Conservation (phyloP, 1,284 basidiomycete species). For the Trichosporon asahii region DNA sequence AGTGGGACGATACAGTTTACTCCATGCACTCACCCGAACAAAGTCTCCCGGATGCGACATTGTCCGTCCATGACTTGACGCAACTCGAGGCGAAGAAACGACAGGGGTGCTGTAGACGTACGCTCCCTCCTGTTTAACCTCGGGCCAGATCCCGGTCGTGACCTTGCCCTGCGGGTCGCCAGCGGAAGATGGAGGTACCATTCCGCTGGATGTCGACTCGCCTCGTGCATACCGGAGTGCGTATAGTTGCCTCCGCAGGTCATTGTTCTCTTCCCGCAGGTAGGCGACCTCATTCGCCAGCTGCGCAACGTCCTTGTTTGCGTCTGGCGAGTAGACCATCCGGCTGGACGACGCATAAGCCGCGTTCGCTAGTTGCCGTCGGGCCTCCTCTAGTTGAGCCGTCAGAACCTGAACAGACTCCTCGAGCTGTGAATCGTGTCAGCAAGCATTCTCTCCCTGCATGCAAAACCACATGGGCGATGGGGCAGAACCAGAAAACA, state of each 20-base stretch:
- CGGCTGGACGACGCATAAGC: slow-evolving; percentile 27
- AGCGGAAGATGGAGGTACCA: slow-evolving; percentile 11
- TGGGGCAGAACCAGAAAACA: neutral
- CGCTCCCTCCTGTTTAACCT: slow-evolving; percentile 22
- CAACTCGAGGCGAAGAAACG: slow-evolving; percentile 20
- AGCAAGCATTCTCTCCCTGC: neutral
- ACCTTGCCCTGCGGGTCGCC: slow-evolving; percentile 18
- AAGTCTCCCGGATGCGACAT: slow-evolving; percentile 28
- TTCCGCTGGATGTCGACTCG: slow-evolving; percentile 7
- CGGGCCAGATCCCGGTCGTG: slow-evolving; percentile 19
- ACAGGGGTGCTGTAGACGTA: slow-evolving; percentile 21
- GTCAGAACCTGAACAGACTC: slow-evolving; percentile 41
- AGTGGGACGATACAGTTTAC: neutral
- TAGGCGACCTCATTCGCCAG: slow-evolving; percentile 43
- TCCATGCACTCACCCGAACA: slow-evolving; percentile 20
- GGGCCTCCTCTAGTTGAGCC: slow-evolving; percentile 44
- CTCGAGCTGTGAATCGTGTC: slow-evolving; percentile 34
- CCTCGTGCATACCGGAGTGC: slow-evolving; percentile 26
- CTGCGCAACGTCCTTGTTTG: slow-evolving; percentile 35
- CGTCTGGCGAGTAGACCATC: slow-evolving; percentile 30
- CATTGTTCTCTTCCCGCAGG: slow-evolving; percentile 46
- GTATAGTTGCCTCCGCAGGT: slow-evolving; percentile 43
- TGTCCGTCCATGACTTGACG: slow-evolving; percentile 23
- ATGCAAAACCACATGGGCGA: neutral
- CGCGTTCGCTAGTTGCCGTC: slow-evolving; percentile 40